phyloP scores from a whole-genome alignment of 352 stramenopile species.

The Elongisporangium senticosum region DNA sequence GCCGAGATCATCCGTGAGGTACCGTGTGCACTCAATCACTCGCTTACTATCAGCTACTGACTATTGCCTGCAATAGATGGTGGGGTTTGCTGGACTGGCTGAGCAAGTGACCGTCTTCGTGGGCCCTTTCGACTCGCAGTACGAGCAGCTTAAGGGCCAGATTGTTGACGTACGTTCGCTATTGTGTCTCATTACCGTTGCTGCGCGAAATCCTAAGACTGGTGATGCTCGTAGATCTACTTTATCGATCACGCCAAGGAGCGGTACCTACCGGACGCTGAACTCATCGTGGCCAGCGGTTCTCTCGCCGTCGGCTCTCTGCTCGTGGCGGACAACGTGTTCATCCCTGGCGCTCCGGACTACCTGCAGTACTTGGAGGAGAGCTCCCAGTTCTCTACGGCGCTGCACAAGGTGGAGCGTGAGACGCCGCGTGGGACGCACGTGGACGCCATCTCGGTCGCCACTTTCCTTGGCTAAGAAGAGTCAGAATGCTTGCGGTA shows the following conservation, averaged over 20 bases:
- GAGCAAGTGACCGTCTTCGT: slow-evolving; percentile 29
- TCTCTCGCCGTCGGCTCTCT: slow-evolving; percentile 18
- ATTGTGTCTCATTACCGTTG: too few species aligned
- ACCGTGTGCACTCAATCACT: neutral
- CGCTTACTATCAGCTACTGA: neutral
- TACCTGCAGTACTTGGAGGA: slow-evolving; percentile 35
- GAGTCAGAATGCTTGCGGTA: too few species aligned
- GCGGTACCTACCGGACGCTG: slow-evolving; percentile 23
- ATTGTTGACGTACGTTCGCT: slow-evolving; percentile 16
- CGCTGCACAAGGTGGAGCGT: too few species aligned
- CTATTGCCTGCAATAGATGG: slow-evolving; percentile 13
- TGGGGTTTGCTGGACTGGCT: slow-evolving; percentile 22
- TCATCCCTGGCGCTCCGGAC: slow-evolving; percentile 19
- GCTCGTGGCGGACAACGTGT: slow-evolving; percentile 34
- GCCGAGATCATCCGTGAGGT: slow-evolving; percentile 32
- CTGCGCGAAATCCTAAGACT: too few species aligned
- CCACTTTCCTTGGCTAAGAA: slow-evolving; percentile 1
- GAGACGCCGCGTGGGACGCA: neutral
- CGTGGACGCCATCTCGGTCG: slow-evolving; percentile 7
- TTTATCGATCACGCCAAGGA: slow-evolving; percentile 36
- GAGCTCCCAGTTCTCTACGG: slow-evolving; percentile 15
- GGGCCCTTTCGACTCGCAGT: slow-evolving; percentile 24
- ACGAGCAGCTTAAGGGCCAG: slow-evolving; percentile 18
- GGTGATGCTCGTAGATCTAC: slow-evolving; percentile 17
- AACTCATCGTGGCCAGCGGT: slow-evolving; percentile 25